Evolutionary conservation across 2,329 filamentous ascomycete species (phyloP), one percentile per base, ranked within the genome.

Genomic region (Ophiostoma australiae): DNA sequence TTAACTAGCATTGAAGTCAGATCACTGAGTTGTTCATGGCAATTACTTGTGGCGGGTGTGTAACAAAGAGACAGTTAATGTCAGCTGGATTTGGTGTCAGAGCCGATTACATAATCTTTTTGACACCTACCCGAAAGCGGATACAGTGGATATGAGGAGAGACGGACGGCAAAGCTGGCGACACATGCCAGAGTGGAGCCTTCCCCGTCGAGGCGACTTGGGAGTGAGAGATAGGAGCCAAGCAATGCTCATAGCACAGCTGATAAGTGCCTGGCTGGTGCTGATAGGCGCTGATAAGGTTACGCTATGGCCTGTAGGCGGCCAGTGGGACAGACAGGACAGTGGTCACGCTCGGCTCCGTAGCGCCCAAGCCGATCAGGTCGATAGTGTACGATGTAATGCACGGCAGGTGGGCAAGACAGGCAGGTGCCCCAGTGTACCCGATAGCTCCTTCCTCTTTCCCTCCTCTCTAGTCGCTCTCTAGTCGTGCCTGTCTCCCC

Each of bases 381-480:
- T 27, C 52, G 44, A 48, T 58, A 27, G 27, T 63, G 58, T 58
- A 27, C 17, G 17, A 20, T 52, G n/a, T 63, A 35, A 63, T 63
- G 58, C 55, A 27, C 58, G 58, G 58, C 58, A 63, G 52, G 27
- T 33, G 27, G 58, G 58, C 27, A 33, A 63, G 58, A 63, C 11
- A 63, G 58, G 58, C 58, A 63, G 58, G 58, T 63, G 58, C 58
- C 58, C 52, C 27, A 20, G 58, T 63, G 58, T 27, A 11, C 13
- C 58, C 58, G 23, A 27, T 63, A 33, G 58, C 58, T 63, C 58
- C 58, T 63, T 63, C 58, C 33, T 66, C 63, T 23, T n/a, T 66
- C 63, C 35, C 35, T 66, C 61, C 31, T 65, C 58, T 27, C 58
- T 65, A 35, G 61, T 41, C 39, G 3, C 55, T 31, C 55, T 31